Evolutionary conservation across 2,329 filamentous ascomycete species (phyloP).

Genomic region (Keithomyces neogunnii): DNA sequence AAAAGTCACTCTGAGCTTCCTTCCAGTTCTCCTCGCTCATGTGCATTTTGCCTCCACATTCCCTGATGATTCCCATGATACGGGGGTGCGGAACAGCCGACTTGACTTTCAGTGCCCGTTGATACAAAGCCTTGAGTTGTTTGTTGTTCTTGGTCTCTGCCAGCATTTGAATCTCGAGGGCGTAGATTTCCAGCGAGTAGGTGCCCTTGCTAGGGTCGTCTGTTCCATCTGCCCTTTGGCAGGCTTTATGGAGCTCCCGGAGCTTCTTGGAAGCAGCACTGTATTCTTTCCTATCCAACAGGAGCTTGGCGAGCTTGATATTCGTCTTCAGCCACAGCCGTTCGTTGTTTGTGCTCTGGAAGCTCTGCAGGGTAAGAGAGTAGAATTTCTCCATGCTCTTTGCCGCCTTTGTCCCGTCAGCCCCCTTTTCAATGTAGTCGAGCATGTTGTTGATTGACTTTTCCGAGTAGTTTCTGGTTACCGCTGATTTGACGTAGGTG

Average conservation of each 20-base stretch:
- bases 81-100: conserved; percentile 98
- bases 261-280: conserved; percentile 71
- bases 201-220: conserved; percentile 95
- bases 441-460: conserved; percentile 99
- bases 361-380: conserved; percentile 83
- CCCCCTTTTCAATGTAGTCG: conserved; percentile 92
- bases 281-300: conserved; percentile 89
- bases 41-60: conserved; percentile 99
- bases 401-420: conserved; percentile 57
- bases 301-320: conserved; percentile 87
- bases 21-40: conserved; percentile 99
- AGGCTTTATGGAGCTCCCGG: conserved; percentile 79
- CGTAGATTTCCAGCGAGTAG: conserved; percentile 91
- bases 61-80: conserved; percentile 97
- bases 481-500: conserved; percentile 93
- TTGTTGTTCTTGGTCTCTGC: conserved; percentile 96
- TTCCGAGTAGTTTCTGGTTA: conserved; percentile 96
- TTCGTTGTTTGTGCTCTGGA: conserved; percentile 97
- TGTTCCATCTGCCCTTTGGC: conserved; percentile 75
- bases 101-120: conserved; percentile 81
- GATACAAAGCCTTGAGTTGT: conserved; percentile 85
- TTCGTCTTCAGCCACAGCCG: conserved; percentile 96
- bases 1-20: conserved; percentile 93
- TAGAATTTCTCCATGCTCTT: conserved; percentile 93
- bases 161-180: conserved; percentile 97